Base-by-base conservation (phyloP, 345 rosid species). In the Triadica sebifera region DNA sequence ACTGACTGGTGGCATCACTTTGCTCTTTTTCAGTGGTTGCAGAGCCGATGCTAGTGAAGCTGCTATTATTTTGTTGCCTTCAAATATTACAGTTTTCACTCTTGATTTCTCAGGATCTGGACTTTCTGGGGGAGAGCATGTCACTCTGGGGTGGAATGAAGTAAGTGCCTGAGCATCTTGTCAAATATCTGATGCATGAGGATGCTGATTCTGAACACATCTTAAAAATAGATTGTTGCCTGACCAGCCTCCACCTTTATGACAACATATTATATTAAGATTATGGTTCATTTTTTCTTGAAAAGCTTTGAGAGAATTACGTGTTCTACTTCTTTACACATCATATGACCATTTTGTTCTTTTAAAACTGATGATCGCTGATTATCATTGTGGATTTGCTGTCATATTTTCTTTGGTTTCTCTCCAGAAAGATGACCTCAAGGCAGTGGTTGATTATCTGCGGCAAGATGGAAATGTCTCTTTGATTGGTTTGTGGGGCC, bases 31-130 rank as follows among this genome's bases (percentile, higher is more conserved):
- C 86, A 92, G 98, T 85, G 97, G 98, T 55, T 90, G 97, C 88
- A 85, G 97, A 85, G 93, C 92, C n/a, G 98, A 92, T 83, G 97
- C 89, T 17, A 89, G 94, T 85, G 98, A 94, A 90, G 97, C 92
- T 69, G 97, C 98, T 39, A 82, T 92, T 75, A 86, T 92, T 73
- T 79, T 94, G 82, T 83, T 94, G 73, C 92, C 96, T 78, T 94
- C 94, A 73, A 94, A 89, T 76, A 92, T 92, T 57, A 89, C 97
- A 41, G 93, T 94, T 83, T 92, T 94, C 72, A 81, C 98, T 49
- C 94, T 94, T 80, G 98, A 92, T 81, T 94, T 94, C 78, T 88
- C 97, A 46, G 97, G 98, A 77, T 90, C 98, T 67, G 96, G 97
- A 73, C 81, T 90, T 73, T 92, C 96, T 59, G 93, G 91, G 46